These are phyloP conservation scores for Penicillium sp. DNA, from an alignment of 2,329 filamentous ascomycete genomes.

Conservation along the genomic window DNA sequence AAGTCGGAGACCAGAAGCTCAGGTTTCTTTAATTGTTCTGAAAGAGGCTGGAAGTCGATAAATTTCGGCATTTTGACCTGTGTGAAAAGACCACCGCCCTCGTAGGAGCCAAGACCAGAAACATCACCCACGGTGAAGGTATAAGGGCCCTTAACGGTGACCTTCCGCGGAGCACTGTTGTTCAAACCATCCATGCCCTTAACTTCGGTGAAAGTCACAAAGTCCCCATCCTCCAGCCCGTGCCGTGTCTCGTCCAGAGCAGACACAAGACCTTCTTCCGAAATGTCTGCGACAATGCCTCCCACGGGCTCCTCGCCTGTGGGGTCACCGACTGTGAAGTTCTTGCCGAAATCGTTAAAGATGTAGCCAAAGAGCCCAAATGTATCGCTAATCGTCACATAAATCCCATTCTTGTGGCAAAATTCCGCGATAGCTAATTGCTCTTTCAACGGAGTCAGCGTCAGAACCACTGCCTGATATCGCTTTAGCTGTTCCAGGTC, in stretches of 20 bases:
- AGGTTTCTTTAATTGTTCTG: constrained; percentile 72
- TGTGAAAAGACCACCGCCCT: constrained; percentile 80
- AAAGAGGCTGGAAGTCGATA: constrained; percentile 78
- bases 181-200: constrained; percentile 90
- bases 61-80: constrained; percentile 99
- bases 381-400: constrained; percentile 77
- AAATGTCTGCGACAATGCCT: constrained; percentile 85
- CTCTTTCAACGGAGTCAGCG: constrained; percentile 70
- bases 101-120: constrained; percentile 76
- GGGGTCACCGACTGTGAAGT: constrained; percentile 83
- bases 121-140: constrained; percentile 97
- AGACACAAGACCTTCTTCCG: constrained; percentile 84
- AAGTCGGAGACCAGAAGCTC: constrained; percentile 91
- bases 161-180: constrained; percentile 73
- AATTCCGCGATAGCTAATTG: constrained; percentile 85
- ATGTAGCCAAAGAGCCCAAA: constrained; percentile 92
- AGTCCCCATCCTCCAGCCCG: constrained; percentile 92
- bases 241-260: constrained; percentile 92
- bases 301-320: constrained; percentile 82
- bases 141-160: constrained; percentile 91
- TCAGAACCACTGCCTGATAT: constrained; percentile 90
- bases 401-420: constrained; percentile 90
- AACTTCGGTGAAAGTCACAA: constrained; percentile 87
- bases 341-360: constrained; percentile 94
- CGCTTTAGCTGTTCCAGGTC: constrained; percentile 78